Conservation (phyloP, 371 early-diverging fungal species). For the Lichtheimia ramosa region DNA sequence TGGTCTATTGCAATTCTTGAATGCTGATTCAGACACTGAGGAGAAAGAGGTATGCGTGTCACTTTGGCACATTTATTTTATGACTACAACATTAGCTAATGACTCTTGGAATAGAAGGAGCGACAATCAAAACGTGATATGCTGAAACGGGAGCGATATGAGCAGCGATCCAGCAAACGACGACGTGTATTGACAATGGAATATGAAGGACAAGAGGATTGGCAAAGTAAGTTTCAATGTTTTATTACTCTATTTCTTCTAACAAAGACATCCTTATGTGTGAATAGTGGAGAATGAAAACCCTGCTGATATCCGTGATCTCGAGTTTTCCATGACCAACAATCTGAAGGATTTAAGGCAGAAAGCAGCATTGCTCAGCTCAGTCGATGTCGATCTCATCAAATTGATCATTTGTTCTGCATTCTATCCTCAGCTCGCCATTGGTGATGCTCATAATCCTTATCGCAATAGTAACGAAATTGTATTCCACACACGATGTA, state of each 20-base stretch:
- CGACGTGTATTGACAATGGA: conserved; percentile 26
- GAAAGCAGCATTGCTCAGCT: conserved; percentile 36
- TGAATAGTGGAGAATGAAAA: conserved; percentile 10
- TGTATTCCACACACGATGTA: conserved; percentile 51
- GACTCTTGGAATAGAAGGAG: not conserved
- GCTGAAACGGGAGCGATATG: conserved; percentile 33
- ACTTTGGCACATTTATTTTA: not conserved
- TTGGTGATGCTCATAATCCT: conserved; percentile 65
- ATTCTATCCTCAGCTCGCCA: conserved; percentile 67
- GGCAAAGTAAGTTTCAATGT: conserved; percentile 9
- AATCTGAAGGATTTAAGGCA: conserved; percentile 37
- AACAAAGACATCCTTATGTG: not conserved
- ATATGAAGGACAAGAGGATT: conserved; percentile 15
- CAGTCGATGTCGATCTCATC: conserved; percentile 47
- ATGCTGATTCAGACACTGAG: conserved; percentile 6
- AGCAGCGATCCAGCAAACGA: conserved; percentile 28
- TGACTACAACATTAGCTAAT: not conserved
- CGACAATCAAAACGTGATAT: conserved; percentile 19
- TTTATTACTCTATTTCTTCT: not conserved
- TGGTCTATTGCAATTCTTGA: conserved; percentile 25
- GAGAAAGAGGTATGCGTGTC: conserved; percentile 3
- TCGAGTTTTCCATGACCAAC: conserved; percentile 65
- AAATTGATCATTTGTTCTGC: conserved; percentile 64
- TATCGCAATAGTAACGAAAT: conserved; percentile 57
- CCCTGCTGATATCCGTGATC: conserved; percentile 49